Conservation (phyloP, 768 basidiomycete species). For the Leccinellum rugosiceps region DNA sequence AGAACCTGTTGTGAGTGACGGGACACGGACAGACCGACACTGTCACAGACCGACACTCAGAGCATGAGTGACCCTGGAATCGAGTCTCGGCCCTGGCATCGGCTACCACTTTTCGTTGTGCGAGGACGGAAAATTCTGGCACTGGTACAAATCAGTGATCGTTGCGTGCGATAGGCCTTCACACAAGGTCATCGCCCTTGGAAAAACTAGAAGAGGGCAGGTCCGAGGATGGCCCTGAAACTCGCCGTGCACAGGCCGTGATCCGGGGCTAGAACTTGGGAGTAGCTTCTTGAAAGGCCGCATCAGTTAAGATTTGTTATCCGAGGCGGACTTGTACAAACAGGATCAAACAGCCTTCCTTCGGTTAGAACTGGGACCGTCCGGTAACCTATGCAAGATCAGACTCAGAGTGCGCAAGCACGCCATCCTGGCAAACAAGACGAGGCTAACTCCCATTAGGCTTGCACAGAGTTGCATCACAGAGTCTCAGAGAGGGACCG, state of each 20-base stretch:
- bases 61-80: background rate
- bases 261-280: constrained; percentile 7
- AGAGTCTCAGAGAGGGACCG: background rate
- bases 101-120: background rate
- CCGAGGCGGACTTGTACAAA: constrained; percentile 1
- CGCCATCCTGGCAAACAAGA: background rate
- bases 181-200: background rate
- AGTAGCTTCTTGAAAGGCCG: background rate
- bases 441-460: background rate
- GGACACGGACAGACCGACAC: background rate
- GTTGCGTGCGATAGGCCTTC: background rate
- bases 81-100: background rate
- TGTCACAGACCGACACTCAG: background rate
- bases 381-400: background rate
- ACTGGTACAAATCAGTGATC: background rate
- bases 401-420: background rate
- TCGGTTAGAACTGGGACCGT: background rate
- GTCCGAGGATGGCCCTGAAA: constrained; percentile 6
- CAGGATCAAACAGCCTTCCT: constrained; percentile 4
- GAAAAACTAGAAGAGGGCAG: background rate
- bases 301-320: background rate
- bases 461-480: constrained; percentile 5
- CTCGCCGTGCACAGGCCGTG: constrained; percentile 4
- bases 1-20: background rate
- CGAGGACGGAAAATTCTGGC: background rate